A percentile compares a stretch with the other conserved stretches of the same genome.
Evolutionary conservation across 306 rosid genomes (phyloP).

Genomic region (Adenanthera pavonina): DNA sequence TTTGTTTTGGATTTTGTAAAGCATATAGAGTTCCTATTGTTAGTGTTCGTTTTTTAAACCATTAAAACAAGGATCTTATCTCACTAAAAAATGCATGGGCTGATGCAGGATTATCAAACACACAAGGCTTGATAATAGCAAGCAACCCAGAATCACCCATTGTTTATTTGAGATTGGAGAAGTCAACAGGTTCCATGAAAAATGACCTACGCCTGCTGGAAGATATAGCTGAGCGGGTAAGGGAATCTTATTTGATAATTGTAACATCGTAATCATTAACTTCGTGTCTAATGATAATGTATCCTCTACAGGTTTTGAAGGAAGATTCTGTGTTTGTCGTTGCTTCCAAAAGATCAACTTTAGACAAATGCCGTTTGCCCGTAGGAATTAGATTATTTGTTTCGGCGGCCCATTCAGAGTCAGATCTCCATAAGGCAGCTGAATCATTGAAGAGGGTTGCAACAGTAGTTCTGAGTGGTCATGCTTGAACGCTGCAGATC

Average conservation of each 20-base stretch:
- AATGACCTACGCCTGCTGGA: conserved; percentile 68
- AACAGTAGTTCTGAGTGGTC: conserved; percentile 46
- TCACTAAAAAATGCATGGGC: conserved; percentile 33
- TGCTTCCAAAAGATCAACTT: conserved; percentile 72
- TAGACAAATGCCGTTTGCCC: conserved; percentile 83
- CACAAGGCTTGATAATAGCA: conserved; percentile 61
- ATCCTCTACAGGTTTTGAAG: conserved; percentile 66
- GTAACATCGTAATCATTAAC: conserved; percentile 9
- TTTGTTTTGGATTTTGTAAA: conserved; percentile 21
- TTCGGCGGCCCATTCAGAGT: conserved; percentile 83
- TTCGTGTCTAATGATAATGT: conserved; percentile 35
- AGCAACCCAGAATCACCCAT: conserved; percentile 91
- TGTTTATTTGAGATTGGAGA: conserved; percentile 71
- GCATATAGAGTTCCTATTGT: conserved; percentile 8
- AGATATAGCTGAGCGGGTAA: conserved; percentile 71
- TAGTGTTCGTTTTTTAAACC: neutral
- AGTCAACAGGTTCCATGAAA: conserved; percentile 71
- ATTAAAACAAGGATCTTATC: neutral
- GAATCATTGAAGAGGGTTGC: conserved; percentile 75
- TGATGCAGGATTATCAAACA: conserved; percentile 68
- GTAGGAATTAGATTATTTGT: conserved; percentile 81
- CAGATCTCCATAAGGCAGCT: conserved; percentile 74
- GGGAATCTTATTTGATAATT: conserved; percentile 31
- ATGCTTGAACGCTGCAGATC: conserved; percentile 42
- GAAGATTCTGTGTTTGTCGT: conserved; percentile 74